Percentiles rank a stretch among this genome's conserved stretches.
These are phyloP conservation scores for Sordariomycetes sp. DNA, from an alignment of 2,329 filamentous ascomycete species.

Conservation along the genomic window DNA sequence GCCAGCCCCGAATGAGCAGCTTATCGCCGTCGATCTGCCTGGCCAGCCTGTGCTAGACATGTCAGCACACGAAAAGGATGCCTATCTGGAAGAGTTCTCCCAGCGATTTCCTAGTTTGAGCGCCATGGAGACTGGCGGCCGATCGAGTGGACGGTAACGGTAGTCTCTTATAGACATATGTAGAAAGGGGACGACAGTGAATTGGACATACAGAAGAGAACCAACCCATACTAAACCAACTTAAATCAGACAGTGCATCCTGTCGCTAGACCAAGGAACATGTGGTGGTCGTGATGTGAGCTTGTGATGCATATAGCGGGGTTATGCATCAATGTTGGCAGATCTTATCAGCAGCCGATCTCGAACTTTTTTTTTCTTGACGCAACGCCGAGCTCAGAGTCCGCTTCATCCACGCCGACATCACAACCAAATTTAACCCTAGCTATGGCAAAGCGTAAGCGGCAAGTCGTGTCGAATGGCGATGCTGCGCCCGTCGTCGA, in stretches of 20 bases:
- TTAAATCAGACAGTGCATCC: too few species aligned
- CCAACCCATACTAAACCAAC: too few species aligned
- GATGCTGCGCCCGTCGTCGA: slow-evolving; percentile 13
- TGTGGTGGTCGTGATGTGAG: too few species aligned
- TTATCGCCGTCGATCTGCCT: slow-evolving; percentile 35
- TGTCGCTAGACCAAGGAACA: too few species aligned
- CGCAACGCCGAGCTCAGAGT: not conserved
- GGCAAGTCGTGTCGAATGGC: slow-evolving; percentile 21
- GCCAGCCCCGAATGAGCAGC: slow-evolving; percentile 18
- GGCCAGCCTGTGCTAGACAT: slow-evolving; percentile 43
- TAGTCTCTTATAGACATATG: slow-evolving; percentile 1
- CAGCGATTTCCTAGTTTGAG: slow-evolving; percentile 81
- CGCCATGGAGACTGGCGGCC: slow-evolving; percentile 67
- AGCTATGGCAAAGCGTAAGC: slow-evolving; percentile 41
- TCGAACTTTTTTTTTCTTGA: slow-evolving; percentile 4
- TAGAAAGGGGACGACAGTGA: too few species aligned
- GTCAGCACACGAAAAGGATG: slow-evolving; percentile 50
- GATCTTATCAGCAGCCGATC: slow-evolving; percentile 20
- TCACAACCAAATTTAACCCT: slow-evolving; percentile 4
- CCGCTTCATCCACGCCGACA: not conserved
- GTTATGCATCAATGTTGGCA: slow-evolving; percentile 14
- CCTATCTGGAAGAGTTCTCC: slow-evolving; percentile 63
- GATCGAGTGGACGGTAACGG: slow-evolving; percentile 1
- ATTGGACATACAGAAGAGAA: too few species aligned
- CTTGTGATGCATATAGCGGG: slow-evolving; percentile 8